phyloP scores from a whole-genome alignment of 495 filamentous ascomycete species.

The Penicillium goetzii region DNA sequence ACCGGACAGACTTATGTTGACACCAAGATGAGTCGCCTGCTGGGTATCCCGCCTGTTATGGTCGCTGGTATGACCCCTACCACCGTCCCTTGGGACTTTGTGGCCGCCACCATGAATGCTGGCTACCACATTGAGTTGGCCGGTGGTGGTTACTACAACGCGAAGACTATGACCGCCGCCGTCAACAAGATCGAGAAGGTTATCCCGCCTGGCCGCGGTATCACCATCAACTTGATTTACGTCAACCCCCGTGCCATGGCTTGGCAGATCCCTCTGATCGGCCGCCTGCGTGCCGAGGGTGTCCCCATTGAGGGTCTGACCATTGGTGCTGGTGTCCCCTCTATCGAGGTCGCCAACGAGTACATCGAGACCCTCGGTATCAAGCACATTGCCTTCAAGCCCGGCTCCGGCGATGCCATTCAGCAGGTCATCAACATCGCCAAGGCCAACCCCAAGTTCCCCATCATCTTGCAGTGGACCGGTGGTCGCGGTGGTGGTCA shows the following conservation, averaged over 20 bases:
- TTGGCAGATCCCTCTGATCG: conserved; percentile 95
- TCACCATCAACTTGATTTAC: conserved; percentile 94
- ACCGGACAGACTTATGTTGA: conserved; percentile 87
- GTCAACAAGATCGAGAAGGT: conserved; percentile 86
- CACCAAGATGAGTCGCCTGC: conserved; percentile 94
- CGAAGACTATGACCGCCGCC: conserved; percentile 85
- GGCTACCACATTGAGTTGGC: conserved; percentile 92
- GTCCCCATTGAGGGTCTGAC: conserved; percentile 88
- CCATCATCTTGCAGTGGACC: conserved; percentile 56
- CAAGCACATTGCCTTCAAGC: conserved; percentile 55
- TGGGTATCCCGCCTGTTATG: conserved; percentile 88
- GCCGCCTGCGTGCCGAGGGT: conserved; percentile 80
- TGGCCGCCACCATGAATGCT: conserved; percentile 93
- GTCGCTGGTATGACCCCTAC: conserved; percentile 96
- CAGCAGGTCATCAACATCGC: conserved; percentile 53
- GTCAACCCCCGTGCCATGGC: conserved; percentile 95
- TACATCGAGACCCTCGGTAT: conserved; percentile 53
- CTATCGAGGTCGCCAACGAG: conserved; percentile 49
- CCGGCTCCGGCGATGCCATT: conserved; percentile 49
- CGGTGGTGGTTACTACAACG: conserved; percentile 92
- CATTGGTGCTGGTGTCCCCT: conserved; percentile 56
- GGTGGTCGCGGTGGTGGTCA: conserved; percentile 56
- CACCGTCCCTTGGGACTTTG: conserved; percentile 94
- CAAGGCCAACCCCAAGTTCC: conserved; percentile 49
- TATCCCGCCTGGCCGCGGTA: conserved; percentile 88